Evolutionary conservation across 257 asterid species (phyloP).

Genomic region (Parsonsia alboflavescens): DNA sequence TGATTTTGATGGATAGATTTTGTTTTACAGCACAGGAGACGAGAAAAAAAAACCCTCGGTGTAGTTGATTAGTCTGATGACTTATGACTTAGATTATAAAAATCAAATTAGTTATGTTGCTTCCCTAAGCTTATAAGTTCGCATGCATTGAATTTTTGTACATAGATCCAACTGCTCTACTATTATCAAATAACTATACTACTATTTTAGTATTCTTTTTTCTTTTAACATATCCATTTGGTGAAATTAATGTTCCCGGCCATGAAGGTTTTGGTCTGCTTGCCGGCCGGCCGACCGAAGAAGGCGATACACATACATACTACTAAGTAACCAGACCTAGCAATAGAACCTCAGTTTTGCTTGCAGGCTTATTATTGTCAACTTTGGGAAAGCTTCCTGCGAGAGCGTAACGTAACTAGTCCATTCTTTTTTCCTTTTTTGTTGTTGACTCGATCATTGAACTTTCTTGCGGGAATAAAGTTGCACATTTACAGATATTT

Average conservation of each 20-base stretch:
- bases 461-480: neutral
- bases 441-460: neutral
- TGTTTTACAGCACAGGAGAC: neutral
- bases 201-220: no score
- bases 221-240: no score
- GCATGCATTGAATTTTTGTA: constrained; percentile 1
- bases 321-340: no score
- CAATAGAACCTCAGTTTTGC: no score
- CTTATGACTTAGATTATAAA: neutral
- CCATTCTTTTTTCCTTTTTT: neutral
- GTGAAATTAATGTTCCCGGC: no score
- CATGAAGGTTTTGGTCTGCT: no score
- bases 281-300: no score
- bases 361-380: neutral
- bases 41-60: neutral
- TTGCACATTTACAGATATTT: neutral
- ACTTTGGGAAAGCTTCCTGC: neutral
- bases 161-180: neutral
- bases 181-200: neutral
- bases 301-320: no score
- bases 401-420: neutral
- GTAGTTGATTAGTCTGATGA: neutral
- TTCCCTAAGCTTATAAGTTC: neutral
- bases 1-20: constrained; percentile 3
- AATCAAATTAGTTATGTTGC: constrained; percentile 5